These are phyloP conservation scores for Myxozyma udenii DNA, from an alignment of 805 yeast genomes.

Conservation along the genomic window DNA sequence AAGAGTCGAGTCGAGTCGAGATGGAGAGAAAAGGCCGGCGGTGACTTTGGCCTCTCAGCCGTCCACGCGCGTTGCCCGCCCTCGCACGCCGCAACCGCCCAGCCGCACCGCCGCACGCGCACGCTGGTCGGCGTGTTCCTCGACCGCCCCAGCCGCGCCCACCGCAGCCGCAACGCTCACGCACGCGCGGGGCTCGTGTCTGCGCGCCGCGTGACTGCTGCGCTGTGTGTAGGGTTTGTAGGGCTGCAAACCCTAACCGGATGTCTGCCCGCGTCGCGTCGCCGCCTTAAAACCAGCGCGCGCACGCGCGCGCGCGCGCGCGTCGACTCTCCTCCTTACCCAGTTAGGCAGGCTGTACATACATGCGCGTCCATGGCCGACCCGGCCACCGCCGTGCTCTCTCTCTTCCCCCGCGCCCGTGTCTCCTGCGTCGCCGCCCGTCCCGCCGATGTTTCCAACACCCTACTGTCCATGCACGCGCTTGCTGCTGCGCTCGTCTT, in stretches of 20 bases:
- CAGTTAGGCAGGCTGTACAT: no score
- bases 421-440: conserved; percentile 9
- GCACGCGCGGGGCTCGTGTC: no score
- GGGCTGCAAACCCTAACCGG: background rate
- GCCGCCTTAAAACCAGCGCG: background rate
- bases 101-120: background rate
- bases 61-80: background rate
- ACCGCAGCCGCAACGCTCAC: no score
- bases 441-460: conserved; percentile 6
- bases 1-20: background rate
- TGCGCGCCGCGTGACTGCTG: conserved; percentile 11
- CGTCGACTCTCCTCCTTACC: no score
- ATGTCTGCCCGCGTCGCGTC: background rate
- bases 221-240: conserved; percentile 4
- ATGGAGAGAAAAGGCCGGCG: background rate
- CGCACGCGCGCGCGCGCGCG: background rate
- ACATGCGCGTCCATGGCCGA: background rate
- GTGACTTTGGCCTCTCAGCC: background rate
- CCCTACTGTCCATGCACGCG: conserved; percentile 16
- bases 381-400: background rate
- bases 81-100: background rate
- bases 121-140: no score
- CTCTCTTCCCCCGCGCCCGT: conserved; percentile 10
- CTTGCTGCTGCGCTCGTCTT: conserved; percentile 14
- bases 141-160: no score